Evolutionary conservation across 2,329 filamentous ascomycete species (phyloP).

Genomic region (Nothomitra cinnamomea): DNA sequence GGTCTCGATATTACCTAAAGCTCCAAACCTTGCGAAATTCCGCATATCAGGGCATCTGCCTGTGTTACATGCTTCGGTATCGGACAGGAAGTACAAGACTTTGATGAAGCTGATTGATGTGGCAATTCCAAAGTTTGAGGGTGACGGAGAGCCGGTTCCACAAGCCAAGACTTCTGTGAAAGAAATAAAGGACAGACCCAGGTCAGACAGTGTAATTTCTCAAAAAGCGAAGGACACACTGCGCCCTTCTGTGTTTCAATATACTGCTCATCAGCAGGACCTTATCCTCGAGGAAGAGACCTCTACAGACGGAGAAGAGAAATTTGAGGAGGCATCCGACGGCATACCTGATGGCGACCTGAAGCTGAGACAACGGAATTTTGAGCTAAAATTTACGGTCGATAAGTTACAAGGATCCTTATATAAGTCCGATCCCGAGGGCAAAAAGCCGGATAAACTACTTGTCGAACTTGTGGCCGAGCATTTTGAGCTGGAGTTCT

Average conservation of each 20-base stretch:
- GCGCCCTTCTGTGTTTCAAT: constrained; percentile 39
- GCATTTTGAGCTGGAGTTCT: constrained; percentile 73
- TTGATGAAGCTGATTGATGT: constrained; percentile 94
- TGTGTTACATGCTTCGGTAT: constrained; percentile 77
- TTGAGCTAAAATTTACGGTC: constrained; percentile 94
- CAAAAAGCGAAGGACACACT: constrained; percentile 18
- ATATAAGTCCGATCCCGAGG: constrained; percentile 69
- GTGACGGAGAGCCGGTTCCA: constrained; percentile 23
- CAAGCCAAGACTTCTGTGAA: constrained; percentile 13
- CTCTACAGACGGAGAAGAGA: constrained; percentile 38
- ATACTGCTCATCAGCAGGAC: constrained; percentile 53
- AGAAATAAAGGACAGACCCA: constrained; percentile 18
- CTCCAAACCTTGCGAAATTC: constrained; percentile 80
- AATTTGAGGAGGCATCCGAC: constrained; percentile 50
- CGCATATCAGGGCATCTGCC: constrained; percentile 84
- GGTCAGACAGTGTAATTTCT: constrained; percentile 17
- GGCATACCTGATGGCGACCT: constrained; percentile 35
- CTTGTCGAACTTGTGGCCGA: constrained; percentile 86
- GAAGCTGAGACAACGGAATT: constrained; percentile 73
- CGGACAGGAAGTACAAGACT: constrained; percentile 91
- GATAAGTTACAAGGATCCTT: constrained; percentile 87
- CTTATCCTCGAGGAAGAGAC: constrained; percentile 66
- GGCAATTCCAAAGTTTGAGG: constrained; percentile 69
- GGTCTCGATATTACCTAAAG: constrained; percentile 90
- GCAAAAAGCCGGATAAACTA: constrained; percentile 57